A percentile compares a stretch with the other conserved stretches of the same genome.
phyloP scores from a whole-genome alignment of 1,284 basidiomycete genomes.

The Irpex rosettiformis region DNA sequence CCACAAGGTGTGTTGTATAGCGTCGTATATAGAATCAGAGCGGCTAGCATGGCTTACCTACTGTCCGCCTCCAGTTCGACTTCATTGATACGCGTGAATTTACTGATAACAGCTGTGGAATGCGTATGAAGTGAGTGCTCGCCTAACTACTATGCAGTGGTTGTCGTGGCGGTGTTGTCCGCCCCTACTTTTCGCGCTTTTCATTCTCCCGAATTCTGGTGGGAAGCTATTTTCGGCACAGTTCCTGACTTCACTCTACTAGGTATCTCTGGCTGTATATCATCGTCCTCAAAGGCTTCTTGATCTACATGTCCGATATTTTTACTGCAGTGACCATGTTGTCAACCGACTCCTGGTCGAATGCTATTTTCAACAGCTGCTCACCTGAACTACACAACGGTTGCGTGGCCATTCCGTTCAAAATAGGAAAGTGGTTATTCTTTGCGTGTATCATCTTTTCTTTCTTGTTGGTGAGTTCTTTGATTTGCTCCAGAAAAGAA shows the following conservation, averaged over 20 bases:
- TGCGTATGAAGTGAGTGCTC: conserved; percentile 77
- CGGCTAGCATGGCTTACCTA: conserved; percentile 10
- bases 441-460: conserved; percentile 98
- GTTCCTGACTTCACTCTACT: conserved; percentile 14
- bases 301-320: conserved; percentile 96
- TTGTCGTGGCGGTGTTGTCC: neutral
- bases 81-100: conserved; percentile 95
- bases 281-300: conserved; percentile 90
- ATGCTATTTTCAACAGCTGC: conserved; percentile 83
- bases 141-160: neutral
- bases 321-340: conserved; percentile 97
- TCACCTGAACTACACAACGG: conserved; percentile 45
- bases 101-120: conserved; percentile 80
- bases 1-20: conserved; percentile 74
- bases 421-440: conserved; percentile 93
- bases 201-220: too few species aligned
- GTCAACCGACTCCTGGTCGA: conserved; percentile 88
- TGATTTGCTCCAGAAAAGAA: conserved; percentile 14
- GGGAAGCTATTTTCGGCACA: neutral
- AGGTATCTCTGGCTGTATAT: conserved; percentile 93
- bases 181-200: too few species aligned
- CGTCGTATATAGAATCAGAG: conserved; percentile 9
- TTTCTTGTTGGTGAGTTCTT: conserved; percentile 74
- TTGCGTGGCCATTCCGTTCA: conserved; percentile 87
- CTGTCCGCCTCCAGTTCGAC: conserved; percentile 74